Base-by-base conservation (phyloP, 495 filamentous ascomycete genomes). In the Aspergillus coremiiformis region DNA sequence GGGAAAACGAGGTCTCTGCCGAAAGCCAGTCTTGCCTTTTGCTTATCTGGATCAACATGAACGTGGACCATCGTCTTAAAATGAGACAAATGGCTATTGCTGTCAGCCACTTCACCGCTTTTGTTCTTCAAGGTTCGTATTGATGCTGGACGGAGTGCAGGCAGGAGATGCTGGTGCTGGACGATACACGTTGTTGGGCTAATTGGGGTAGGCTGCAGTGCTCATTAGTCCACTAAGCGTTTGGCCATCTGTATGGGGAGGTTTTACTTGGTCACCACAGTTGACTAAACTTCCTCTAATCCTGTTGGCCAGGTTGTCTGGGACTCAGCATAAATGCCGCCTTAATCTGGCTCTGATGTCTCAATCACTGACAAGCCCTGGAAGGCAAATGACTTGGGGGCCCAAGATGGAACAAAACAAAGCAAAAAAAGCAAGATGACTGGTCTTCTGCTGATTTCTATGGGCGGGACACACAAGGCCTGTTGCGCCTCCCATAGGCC, bases 161-260 rank as follows among this genome's bases (percentile, higher is more conserved):
- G 14, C 17, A 22, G 19, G 39, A 39, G 47, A 39, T 43, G 15
- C 15, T 21, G 55, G 39, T 48, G 17, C 32, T 30, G 24, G 49
- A 42, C 23, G 39, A 56, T 63, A 57, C 55, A 51, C 44, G 47
- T 54, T 49, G 55, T 56, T 46, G 45, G 45, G 39, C 27, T 50
- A 49, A 55, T 43, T 45, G 45, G 64, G 65, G 54, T 53, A 55
- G 51, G n/a, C 64, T 71, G 66, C 68, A 71, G 56, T 49, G 23
- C 30, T 62, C 42, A 39, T 51, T 47, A 37, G 46, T 30, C 55
- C 49, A 32, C 44, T 51, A 27, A 57, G 54, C 33, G 52, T 49
- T 44, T 15, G 30, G 29, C 22, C 19, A 53, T 57, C 54, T 52
- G 59, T 52, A 61, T 62, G 66, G 62, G 53, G 62, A 59, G 26